phyloP scores from a whole-genome alignment of 306 rosid genomes.

The Dalbergia oliveri region DNA sequence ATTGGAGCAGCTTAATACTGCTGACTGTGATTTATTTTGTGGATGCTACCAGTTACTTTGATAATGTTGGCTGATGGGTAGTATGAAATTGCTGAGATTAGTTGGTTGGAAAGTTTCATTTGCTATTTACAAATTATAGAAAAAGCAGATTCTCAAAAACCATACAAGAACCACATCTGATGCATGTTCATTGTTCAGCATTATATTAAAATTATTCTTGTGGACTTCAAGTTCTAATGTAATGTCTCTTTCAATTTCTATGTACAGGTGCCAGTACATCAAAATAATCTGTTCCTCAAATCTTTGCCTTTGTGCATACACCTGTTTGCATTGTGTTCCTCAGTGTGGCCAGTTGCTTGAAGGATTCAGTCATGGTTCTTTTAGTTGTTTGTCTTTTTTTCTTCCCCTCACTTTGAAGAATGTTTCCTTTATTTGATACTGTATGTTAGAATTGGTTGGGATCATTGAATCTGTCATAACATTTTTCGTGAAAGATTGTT shows the following conservation, averaged over 20 bases:
- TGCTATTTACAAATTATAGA: too few species aligned
- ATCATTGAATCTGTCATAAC: constrained; percentile 6
- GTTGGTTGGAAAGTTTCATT: too few species aligned
- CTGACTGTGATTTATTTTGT: background rate
- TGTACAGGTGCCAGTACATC: constrained; percentile 25
- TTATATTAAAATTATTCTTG: too few species aligned
- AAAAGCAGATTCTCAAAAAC: too few species aligned
- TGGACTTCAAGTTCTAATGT: background rate
- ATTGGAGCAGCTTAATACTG: background rate
- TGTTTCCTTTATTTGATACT: background rate
- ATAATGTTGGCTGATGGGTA: too few species aligned
- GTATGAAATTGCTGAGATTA: too few species aligned
- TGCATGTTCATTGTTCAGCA: too few species aligned
- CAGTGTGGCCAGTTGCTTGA: background rate
- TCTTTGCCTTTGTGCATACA: background rate
- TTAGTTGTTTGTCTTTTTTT: background rate
- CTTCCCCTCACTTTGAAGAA: background rate
- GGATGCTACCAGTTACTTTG: too few species aligned
- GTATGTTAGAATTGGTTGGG: background rate
- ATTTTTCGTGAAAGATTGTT: background rate
- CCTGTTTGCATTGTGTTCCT: background rate
- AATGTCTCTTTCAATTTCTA: constrained; percentile 10
- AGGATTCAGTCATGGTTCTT: background rate
- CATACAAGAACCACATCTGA: too few species aligned
- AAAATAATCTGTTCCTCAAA: constrained; percentile 25